Base-by-base conservation (phyloP, 768 basidiomycete genomes). In the Naganishia onofrii region DNA sequence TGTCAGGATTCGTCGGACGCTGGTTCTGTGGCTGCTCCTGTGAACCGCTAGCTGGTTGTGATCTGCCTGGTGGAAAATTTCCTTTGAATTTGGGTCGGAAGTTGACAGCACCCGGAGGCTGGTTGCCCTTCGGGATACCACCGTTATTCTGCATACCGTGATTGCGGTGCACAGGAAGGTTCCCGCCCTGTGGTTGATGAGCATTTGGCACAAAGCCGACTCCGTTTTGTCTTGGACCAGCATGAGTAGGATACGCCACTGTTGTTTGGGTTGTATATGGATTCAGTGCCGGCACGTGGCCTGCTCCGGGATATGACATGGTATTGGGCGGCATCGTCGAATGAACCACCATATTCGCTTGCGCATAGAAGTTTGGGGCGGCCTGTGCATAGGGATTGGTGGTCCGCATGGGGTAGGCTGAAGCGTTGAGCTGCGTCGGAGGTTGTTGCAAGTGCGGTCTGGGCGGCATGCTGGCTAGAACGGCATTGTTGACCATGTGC, bases 311-410 rank as follows among this genome's bases (percentile, higher is more conserved):
- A 36, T 34, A 58, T 26, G 34, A 17, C 57, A 58, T 58, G 34
- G n/a, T 38, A 42, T 42, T 63, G 9, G 23, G 23, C 36, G 36
- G 60, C 42, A 63, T 63, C 8, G 34, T 9, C 23, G 60, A 0
- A 44, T 63, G 38, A 38, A 46, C 42, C 3, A 63, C 42, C 38
- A 63, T 44, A 19, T 36, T 36, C 0, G 38, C 38, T 63, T 42
- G 60, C 46, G 36, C 26, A 21, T 63, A 63, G 42, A 44, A 63
- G 26, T 4, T 36, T 23, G 60, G 60, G 2, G 38, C 60, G 13
- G 60, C 23, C 60, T 63, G 60, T 2, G 60, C 42, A 42, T 63
- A 63, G 42, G 60, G 36, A 44, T 63, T 63, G 38, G n/a, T 63
- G 38, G n/a, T 29, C 28, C 38, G 60, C 21, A 42, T 26, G n/a